A percentile compares a stretch with the other conserved stretches of the same genome.
phyloP scores from a whole-genome alignment of 1,284 basidiomycete genomes.

The Tilletia setariae region DNA sequence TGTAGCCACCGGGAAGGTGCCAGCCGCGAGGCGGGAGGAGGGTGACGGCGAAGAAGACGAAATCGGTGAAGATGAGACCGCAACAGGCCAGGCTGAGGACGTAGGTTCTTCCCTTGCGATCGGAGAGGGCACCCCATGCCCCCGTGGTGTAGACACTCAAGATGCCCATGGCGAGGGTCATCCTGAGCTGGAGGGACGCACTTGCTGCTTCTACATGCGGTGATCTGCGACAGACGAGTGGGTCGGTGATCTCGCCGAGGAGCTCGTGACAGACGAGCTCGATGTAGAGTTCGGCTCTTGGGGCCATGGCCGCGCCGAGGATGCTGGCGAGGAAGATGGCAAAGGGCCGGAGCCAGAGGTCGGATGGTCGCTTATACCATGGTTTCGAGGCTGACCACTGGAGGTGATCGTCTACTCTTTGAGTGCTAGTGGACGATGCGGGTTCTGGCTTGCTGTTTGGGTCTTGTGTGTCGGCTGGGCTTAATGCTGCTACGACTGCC shows the following conservation, averaged over 20 bases:
- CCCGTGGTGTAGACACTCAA: slow-evolving; percentile 78
- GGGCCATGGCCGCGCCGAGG: slow-evolving; percentile 43
- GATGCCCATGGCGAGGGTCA: slow-evolving; percentile 74
- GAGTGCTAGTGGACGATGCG: not conserved
- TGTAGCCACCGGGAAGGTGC: slow-evolving; percentile 60
- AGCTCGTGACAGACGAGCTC: slow-evolving; percentile 46
- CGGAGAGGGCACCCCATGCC: slow-evolving; percentile 81
- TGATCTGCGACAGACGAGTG: slow-evolving; percentile 28
- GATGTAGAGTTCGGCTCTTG: slow-evolving; percentile 45
- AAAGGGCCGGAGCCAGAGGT: slow-evolving; percentile 42
- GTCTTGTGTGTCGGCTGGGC: not conserved
- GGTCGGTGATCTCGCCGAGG: slow-evolving; percentile 26
- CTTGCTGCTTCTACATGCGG: slow-evolving; percentile 35
- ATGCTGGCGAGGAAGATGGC: slow-evolving; percentile 39
- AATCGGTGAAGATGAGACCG: slow-evolving; percentile 72
- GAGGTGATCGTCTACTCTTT: slow-evolving; percentile 31
- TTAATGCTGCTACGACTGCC: not conserved
- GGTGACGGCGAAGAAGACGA: slow-evolving; percentile 42
- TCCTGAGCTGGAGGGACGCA: slow-evolving; percentile 48
- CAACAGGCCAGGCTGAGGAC: slow-evolving; percentile 70
- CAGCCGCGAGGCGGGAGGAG: slow-evolving; percentile 11
- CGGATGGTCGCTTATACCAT: slow-evolving; percentile 41
- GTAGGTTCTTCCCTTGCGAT: slow-evolving; percentile 71
- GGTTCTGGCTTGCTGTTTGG: not conserved
- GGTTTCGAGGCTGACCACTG: slow-evolving; percentile 36